Evolutionary conservation across 1,284 basidiomycete species (phyloP), one percentile per base, ranked within the genome.

Genomic region (Thecaphora frezii): DNA sequence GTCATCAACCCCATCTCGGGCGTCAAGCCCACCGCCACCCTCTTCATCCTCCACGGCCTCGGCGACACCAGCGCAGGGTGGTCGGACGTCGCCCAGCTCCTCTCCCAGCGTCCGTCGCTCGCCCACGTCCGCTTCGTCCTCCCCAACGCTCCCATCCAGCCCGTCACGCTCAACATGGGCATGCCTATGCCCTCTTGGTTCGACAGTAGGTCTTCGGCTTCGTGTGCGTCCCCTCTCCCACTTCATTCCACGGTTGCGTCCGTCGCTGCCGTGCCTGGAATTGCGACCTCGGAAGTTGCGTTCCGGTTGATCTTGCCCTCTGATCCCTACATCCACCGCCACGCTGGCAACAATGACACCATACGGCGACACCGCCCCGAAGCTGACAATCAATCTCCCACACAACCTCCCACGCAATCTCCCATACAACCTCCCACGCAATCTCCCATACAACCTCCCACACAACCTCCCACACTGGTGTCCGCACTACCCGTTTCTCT

Each of bases 161-260:
- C 76, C 4, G 74, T 78, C 12, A 66, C 75, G 37, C 55, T 78
- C 25, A 78, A 78, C 46, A 72, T 75, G 65, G 74, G 74, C 43
- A 75, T 76, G 75, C 58, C 58, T 41, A 78, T 78, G 76, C 73
- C 75, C 9, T 67, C 66, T 7, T 78, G 76, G 76, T 77, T 77
- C 52, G 76, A 77, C 51, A 71, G 72, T 74, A 69, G 61, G 71
- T 73, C 61, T 44, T 62, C 62, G 22, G 59, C 63, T 39, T 66
- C 63, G 48, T 66, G 61, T 64, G 65, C 56, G 61, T 58, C 49
- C 48, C 64, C 51, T 28, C 28, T 28, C 28, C 28, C 28, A n/a
- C n/a, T n/a, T n/a, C n/a, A n/a, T n/a, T n/a, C n/a, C 28, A 28
- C 28, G 28, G 28, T 28, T 28, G 28, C 28, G 28, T 7, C 28